Evolutionary conservation across 495 filamentous ascomycete species (phyloP), one percentile per base, ranked within the genome.

Genomic region (Tuber microsphaerosporum): DNA sequence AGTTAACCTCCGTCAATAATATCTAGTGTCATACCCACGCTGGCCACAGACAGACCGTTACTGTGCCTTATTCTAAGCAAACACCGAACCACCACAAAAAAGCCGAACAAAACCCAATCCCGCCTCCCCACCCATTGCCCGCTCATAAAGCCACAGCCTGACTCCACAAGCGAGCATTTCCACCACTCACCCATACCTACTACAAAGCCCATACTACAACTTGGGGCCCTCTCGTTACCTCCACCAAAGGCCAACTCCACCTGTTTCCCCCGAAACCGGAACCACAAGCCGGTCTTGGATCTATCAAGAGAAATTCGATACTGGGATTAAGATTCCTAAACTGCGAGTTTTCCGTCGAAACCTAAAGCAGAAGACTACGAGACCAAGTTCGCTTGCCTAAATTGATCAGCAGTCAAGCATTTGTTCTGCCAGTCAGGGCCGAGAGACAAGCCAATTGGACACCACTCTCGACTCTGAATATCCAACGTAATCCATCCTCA

Each of bases 311-410:
- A 75, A 37, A 14, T 14, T 51, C 56, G 22, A 41, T 46, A 69
- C 51, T 51, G 26, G 69, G 61, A 26, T 69, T 75, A 37, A 31
- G 4, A 41, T 46, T 71, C 70, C 48, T 43, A 72, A 69, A 69
- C 26, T 72, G 70, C 39, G 70, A 72, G 74, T n/a, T 34, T 14
- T 26, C n/a, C 43, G 69, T 45, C 19, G 74, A 17, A 31, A 72
- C 48, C 26, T 51, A 70, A 26, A 73, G 16, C 42, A 14, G n/a
- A n/a, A 68, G 70, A 19, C 41, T 19, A 26, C 69, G 70, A 20
- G 16, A 39, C 45, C 44, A 37, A 75, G 45, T 51, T 72, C 19
- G 20, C 70, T 70, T 39, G 46, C 34, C 72, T 42, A 31, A 46
- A 19, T 7, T 44, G 68, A 31, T 70, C 69, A 39, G 56, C n/a